Evolutionary conservation across 768 basidiomycete species (phyloP).

Genomic region (Heimioporus sp.): DNA sequence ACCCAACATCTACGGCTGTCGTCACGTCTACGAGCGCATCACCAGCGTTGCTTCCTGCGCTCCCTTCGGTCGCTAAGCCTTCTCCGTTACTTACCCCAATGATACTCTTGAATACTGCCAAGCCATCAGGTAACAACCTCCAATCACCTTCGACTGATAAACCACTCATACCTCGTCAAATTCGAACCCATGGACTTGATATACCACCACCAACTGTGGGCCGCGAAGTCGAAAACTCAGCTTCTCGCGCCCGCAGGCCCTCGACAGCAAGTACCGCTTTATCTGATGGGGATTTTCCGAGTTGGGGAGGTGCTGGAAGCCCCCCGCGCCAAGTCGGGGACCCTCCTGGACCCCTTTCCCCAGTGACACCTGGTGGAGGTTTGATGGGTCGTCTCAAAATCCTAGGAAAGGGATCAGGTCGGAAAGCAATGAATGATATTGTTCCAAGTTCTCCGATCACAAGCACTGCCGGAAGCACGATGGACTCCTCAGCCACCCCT

Average conservation of each 20-base stretch:
- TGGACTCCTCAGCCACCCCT: constrained; percentile 13
- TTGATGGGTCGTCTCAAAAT: constrained; percentile 80
- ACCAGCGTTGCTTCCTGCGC: constrained; percentile 56
- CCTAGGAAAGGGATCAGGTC: constrained; percentile 60
- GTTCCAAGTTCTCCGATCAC: constrained; percentile 25
- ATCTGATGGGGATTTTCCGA: constrained; percentile 52
- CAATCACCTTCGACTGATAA: constrained; percentile 41
- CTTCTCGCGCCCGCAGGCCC: constrained; percentile 42
- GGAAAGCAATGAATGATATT: constrained; percentile 23
- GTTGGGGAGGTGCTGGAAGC: constrained; percentile 39
- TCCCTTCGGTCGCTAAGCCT: constrained; percentile 41
- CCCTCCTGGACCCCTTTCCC: constrained; percentile 39
- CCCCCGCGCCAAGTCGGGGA: constrained; percentile 29
- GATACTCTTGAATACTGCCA: constrained; percentile 45
- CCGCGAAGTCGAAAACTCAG: constrained; percentile 53
- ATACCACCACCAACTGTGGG: constrained; percentile 24
- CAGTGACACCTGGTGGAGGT: constrained; percentile 50
- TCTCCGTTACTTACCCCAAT: constrained; percentile 61
- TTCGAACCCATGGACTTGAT: constrained; percentile 48
- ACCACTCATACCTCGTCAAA: constrained; percentile 31
- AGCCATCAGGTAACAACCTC: constrained; percentile 36
- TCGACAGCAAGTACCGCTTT: constrained; percentile 41
- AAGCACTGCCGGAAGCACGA: constrained; percentile 6
- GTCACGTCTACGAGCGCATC: constrained; percentile 64
- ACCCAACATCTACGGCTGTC: constrained; percentile 41